Percentiles rank a stretch among this genome's conserved stretches.
Evolutionary conservation across 495 filamentous ascomycete species (phyloP).

Genomic region (Endocarpon pusillum): DNA sequence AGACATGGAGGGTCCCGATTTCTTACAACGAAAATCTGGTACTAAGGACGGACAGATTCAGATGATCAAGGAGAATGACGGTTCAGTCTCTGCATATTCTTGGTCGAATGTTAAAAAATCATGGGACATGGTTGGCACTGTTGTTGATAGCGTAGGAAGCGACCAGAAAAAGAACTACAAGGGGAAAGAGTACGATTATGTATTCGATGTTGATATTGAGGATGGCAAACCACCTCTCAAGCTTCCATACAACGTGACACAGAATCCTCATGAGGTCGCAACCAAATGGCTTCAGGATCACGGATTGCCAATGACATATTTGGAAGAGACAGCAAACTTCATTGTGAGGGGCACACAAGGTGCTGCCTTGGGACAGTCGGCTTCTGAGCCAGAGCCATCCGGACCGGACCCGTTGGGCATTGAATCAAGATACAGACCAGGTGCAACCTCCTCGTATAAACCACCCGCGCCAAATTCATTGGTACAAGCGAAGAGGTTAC

Average conservation of each 20-base stretch:
- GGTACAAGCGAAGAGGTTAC: slow-evolving; percentile 45
- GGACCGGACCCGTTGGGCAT: slow-evolving; percentile 59
- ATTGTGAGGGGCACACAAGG: slow-evolving; percentile 81
- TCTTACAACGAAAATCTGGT: slow-evolving; percentile 59
- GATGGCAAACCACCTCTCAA: slow-evolving; percentile 90
- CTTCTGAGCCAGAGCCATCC: slow-evolving; percentile 21
- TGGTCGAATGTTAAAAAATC: slow-evolving; percentile 51
- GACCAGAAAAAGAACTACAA: slow-evolving; percentile 57
- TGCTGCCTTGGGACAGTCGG: slow-evolving; percentile 49
- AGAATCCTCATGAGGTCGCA: slow-evolving; percentile 87
- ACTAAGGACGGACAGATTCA: slow-evolving; percentile 87
- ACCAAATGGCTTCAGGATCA: slow-evolving; percentile 85
- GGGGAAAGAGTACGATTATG: slow-evolving; percentile 89
- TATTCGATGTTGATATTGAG: slow-evolving; percentile 96
- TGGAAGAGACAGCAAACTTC: slow-evolving; percentile 89
- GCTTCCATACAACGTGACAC: slow-evolving; percentile 77
- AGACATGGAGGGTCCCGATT: slow-evolving; percentile 70
- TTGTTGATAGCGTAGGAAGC: slow-evolving; percentile 77
- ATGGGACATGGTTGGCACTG: slow-evolving; percentile 84
- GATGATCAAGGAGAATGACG: slow-evolving; percentile 69
- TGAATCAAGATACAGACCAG: slow-evolving; percentile 63
- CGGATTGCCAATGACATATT: slow-evolving; percentile 72
- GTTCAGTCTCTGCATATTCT: slow-evolving; percentile 61
- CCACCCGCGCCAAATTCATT: slow-evolving; percentile 18
- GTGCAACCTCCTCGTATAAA: slow-evolving; percentile 28